Base-by-base conservation (phyloP, 2,329 filamentous ascomycete species). In the Taxawa tesnikishii region DNA sequence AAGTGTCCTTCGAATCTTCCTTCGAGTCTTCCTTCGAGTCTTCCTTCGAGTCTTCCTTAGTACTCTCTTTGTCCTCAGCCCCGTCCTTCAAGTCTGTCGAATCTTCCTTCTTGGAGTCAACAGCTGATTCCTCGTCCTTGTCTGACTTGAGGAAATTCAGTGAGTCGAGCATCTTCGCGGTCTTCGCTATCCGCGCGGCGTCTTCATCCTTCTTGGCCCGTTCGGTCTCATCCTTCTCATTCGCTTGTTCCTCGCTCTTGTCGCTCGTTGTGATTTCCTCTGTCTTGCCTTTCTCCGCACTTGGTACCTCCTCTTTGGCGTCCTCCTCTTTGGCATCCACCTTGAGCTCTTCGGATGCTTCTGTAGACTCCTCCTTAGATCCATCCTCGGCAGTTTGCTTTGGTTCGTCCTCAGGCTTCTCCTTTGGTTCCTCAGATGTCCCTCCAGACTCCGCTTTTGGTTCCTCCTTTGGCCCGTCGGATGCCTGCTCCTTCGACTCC, bases 11-110 rank as follows among this genome's bases (percentile, higher is more conserved):
- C 16, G 9, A 9, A 10, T 8, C 6, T 15, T 15, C 16, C 28
- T 29, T 15, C 26, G 55, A 50, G 26, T 53, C 51, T 29, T 48
- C 51, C 34, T 47, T 26, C 16, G 9, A 9, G 11, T 8, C 6
- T 15, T 15, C 16, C 28, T 29, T 15, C 26, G 55, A 50, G 26
- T 53, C 51, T 29, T 48, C 51, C 34, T 53, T 55, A n/a, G 43
- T 41, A 25, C 47, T 38, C 34, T 49, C 51, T 33, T 47, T 25
- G 23, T 26, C 26, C 6, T 33, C 31, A 17, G 11, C 11, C 5
- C 33, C 13, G 8, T 33, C 26, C 12, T 31, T 16, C 24, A 24
- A 29, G 26, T 38, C 15, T 28, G 36, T 28, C 4, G 29, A 15
- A n/a, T 42, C 40, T 10, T 42, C 43, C 9, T 36, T 33, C 28